Base-by-base conservation (phyloP, 1,139 yeast genomes). In the Debaryomycetaceae sp. region DNA sequence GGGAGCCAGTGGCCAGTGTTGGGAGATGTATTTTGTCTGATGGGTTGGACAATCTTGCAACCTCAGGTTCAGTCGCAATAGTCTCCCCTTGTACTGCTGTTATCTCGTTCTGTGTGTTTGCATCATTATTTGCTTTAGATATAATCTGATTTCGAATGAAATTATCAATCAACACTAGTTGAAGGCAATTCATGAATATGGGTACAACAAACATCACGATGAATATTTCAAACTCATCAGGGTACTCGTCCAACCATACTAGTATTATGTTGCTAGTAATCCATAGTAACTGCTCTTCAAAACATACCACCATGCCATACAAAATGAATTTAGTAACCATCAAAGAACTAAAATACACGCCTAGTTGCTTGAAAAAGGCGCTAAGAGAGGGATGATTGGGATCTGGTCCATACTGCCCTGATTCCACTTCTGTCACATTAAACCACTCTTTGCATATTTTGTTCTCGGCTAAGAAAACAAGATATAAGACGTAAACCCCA, bases 141-240 rank as follows among this genome's bases (percentile, higher is more conserved):
- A 68, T 59, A 42, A 63, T 50, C 45, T 71, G 75, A 51, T 70
- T 68, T 62, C 87, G 89, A 54, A 93, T 90, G 49, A 93, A 86
- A 56, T 87, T 87, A 61, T 93, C 99, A 38, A 93, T 83, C 51
- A 93, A 78, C 41, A 87, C 78, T 58, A 89, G 86, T 66, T 93
- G 98, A 53, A 93, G 72, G 49, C 95, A 83, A 63, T 93, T 91
- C 85, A 93, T 81, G 17, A 83, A 63, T 2, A 86, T 72, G 1
- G 95, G 95, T 49, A 85, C 84, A 1, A 89, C 77, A 60, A 91
- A 80, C 83, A 91, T 86, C 39, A 93, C 96, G 52, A 93, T 78
- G 41, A 87, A 83, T 6, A 91, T 87, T 61, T 91, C 96, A 40
- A 89, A 65, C 52, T 86, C 82, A 31, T 72, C 75, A 1, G 96